Base-by-base conservation (phyloP, 2,329 filamentous ascomycete genomes). In the Talaromyces rugulosus region DNA sequence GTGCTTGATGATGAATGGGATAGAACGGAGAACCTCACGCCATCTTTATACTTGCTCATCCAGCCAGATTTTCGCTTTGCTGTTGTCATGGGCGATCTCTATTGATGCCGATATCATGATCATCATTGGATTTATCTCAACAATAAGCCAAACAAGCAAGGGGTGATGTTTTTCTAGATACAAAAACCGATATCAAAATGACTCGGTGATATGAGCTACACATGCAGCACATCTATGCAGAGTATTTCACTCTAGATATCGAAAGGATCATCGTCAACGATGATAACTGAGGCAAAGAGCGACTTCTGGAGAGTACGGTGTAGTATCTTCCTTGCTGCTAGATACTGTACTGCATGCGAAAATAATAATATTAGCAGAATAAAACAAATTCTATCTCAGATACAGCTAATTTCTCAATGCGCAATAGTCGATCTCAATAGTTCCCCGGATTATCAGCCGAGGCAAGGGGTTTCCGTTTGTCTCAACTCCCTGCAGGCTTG, bases 401-500 rank as follows among this genome's bases (percentile, higher is more conserved):
- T 40, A 23, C 27, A 8, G 5, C 12, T 27, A 27, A 40, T 14
- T 16, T 7, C n/a, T 40, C 6, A 40, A 36, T 56, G 4, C 12
- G 23, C 53, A 27, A 27, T 53, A 30, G 28, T 30, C 18, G 18
- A 28, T 6, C 18, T 59, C 14, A 33, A 42, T 36, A 56, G 50
- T 3, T 2, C 28, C 2, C 56, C 44, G 59, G 54, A 36, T 47
- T 9, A 34, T 23, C 28, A 33, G 18, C 60, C 47, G 55, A 61
- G 11, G 60, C 56, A 62, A 62, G 60, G 60, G 56, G 56, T 16
- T 33, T 30, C 16, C 55, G 2, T 31, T 31, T 31, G 31, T 42
- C 30, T 28, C 28, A 23, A 36, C 55, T 50, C 56, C 56, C 58
- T 62, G 33, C 60, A 59, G 56, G 18, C 60, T 62, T 59, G 56